phyloP scores from a whole-genome alignment of 176 grass and related monocot genomes.

The Zoysia pacifica region DNA sequence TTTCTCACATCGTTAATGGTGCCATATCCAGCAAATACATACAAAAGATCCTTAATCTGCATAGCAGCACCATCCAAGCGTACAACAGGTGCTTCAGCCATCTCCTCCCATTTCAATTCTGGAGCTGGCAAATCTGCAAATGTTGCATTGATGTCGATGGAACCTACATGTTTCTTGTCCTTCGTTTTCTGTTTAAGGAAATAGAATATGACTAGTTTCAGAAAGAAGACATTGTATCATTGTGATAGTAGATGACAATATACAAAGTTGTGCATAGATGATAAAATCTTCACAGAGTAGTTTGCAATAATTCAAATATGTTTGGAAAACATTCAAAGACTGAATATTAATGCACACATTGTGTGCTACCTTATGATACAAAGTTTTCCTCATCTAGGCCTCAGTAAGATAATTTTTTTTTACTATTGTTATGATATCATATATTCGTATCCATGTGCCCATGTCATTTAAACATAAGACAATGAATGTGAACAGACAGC shows the following conservation, averaged over 20 bases:
- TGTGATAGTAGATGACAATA: slow-evolving; percentile 25
- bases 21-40: slow-evolving; percentile 99
- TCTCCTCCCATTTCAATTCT: slow-evolving; percentile 81
- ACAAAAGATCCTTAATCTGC: slow-evolving; percentile 88
- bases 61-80: slow-evolving; percentile 94
- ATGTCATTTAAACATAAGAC: neutral
- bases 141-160: slow-evolving; percentile 71
- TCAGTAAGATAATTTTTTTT: neutral
- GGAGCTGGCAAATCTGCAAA: slow-evolving; percentile 83
- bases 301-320: neutral
- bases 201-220: slow-evolving; percentile 7
- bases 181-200: slow-evolving; percentile 51
- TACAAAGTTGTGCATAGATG: neutral
- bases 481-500: neutral
- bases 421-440: neutral
- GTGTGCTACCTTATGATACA: neutral
- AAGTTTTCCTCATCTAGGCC: neutral
- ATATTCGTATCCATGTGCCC: neutral
- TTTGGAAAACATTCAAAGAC: neutral
- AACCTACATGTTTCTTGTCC: slow-evolving; percentile 44
- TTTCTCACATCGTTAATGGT: slow-evolving; percentile 89
- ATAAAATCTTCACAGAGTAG: neutral
- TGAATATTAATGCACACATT: neutral
- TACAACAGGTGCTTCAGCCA: slow-evolving; percentile 80
- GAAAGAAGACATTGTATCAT: neutral